Evolutionary conservation across 305 asterid genomes (phyloP).

Genomic region (Salvia sclarea): DNA sequence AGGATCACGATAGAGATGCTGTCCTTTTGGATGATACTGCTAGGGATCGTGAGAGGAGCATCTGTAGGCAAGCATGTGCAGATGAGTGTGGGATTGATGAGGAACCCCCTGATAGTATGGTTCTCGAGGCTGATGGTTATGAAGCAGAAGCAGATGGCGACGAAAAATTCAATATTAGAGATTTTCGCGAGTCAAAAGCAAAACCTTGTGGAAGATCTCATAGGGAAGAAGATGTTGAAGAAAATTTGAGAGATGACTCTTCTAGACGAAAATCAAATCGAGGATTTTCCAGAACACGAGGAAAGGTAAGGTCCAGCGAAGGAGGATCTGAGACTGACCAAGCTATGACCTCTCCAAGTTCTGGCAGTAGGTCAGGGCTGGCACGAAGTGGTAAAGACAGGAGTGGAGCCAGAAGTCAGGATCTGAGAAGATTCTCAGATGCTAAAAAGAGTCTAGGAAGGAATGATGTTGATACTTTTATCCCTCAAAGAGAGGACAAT

Average conservation of each 20-base stretch:
- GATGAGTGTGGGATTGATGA: constrained; percentile 71
- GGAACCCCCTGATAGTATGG: constrained; percentile 53
- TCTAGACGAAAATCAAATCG: constrained; percentile 68
- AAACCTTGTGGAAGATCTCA: constrained; percentile 59
- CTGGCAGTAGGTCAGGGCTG: constrained; percentile 73
- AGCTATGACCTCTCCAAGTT: constrained; percentile 66
- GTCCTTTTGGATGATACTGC: constrained; percentile 48
- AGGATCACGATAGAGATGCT: constrained; percentile 47
- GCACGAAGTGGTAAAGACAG: constrained; percentile 61
- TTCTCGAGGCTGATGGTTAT: constrained; percentile 49
- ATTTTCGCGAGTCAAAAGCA: constrained; percentile 58
- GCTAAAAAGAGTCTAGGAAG: constrained; percentile 50
- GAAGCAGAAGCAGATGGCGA: constrained; percentile 67
- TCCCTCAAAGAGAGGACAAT: constrained; percentile 71
- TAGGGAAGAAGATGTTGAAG: constrained; percentile 83
- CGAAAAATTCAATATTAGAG: constrained; percentile 56
- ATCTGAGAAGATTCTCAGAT: constrained; percentile 51
- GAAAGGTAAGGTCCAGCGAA: constrained; percentile 69
- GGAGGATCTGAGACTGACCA: constrained; percentile 70
- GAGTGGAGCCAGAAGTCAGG: constrained; percentile 55
- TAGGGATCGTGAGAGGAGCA: constrained; percentile 54
- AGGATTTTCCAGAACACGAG: constrained; percentile 58
- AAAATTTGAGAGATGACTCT: constrained; percentile 65
- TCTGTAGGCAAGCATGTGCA: constrained; percentile 46
- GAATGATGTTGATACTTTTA: constrained; percentile 41